Evolutionary conservation across 2,329 filamentous ascomycete species (phyloP).

Genomic region (Aspergillus arachidicola): DNA sequence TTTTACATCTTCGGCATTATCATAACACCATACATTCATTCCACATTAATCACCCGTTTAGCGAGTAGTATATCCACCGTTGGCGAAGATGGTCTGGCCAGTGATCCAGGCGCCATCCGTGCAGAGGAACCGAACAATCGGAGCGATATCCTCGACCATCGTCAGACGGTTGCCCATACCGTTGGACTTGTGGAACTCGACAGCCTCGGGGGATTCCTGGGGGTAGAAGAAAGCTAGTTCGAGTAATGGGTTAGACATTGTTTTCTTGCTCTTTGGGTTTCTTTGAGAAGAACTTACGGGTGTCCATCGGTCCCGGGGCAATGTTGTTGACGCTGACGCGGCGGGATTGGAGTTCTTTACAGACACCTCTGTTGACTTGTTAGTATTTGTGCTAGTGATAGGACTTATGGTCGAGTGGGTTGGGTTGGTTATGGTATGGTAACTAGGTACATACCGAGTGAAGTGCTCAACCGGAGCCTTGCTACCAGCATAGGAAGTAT

Average conservation of each 20-base stretch:
- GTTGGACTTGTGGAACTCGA: conserved; percentile 50
- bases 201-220: conserved; percentile 47
- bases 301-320: conserved; percentile 58
- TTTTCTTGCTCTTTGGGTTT: not conserved
- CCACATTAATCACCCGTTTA: conserved; percentile 20
- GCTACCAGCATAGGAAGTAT: conserved; percentile 52
- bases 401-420: not conserved
- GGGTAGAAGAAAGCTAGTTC: conserved; percentile 48
- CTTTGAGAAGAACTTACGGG: conserved; percentile 37
- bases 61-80: conserved; percentile 52
- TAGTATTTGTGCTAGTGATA: not conserved
- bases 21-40: not conserved
- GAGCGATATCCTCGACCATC: conserved; percentile 49
- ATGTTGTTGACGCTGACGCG: conserved; percentile 57
- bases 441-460: conserved; percentile 45
- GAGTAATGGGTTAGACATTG: not conserved
- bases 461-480: conserved; percentile 65
- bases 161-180: conserved; percentile 48
- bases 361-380: conserved; percentile 40
- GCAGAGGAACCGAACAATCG: conserved; percentile 47
- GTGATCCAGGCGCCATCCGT: conserved; percentile 52
- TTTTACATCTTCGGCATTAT: not conserved
- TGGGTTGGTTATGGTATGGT: not conserved
- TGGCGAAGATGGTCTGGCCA: conserved; percentile 53
- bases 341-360: conserved; percentile 57